Evolutionary conservation across 140 eudicot species (phyloP), one percentile per base, ranked within the genome.

Genomic region (Flaveria floridana): DNA sequence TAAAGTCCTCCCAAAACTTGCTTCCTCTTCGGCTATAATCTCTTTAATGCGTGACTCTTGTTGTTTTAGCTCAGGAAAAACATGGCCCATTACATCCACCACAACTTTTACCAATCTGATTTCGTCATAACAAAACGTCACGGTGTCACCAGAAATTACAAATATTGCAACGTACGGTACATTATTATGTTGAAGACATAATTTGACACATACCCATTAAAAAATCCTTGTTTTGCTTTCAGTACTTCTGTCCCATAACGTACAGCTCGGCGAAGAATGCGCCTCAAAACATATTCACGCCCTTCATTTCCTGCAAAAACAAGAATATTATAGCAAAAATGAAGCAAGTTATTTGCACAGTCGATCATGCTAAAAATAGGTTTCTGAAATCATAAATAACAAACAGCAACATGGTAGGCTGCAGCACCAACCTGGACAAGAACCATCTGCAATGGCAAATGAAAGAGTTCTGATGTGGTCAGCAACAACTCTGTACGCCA

Each of bases 401-500:
- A 75, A 7, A 58, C 65, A 55, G 26, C 12, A 59, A 58, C 6
- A 59, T 30, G 34, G 20, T 13, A 78, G 30, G 42, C 25, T 11
- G 20, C 41, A 19, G 20, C 53, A 51, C 75, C 57, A 73, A 95
- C 99, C 99, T 95, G 99, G 99, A 51, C 91, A 79, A 19, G 99
- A 84, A 64, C 99, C 99, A 76, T 95, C 99, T 55, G 99, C 99
- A 68, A 95, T 91, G 51, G 99, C 99, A 86, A 95, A 84, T 37
- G 96, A 95, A 76, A 95, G 95, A 67, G 99, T 95, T 79, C 99
- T 87, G 19, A 95, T 88, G 78, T 95, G 99, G 75, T 95, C 99
- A 74, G 99, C 97, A 64, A 95, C 97, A 72, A 95, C 99, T 81
- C 99, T 82, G 79, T 95, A 95, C 0, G 99, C 99, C 99, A 95